Percentiles rank a stretch among this genome's conserved stretches.
Evolutionary conservation across 257 asterid species (phyloP).

Genomic region (Capsicum rhomboideum): DNA sequence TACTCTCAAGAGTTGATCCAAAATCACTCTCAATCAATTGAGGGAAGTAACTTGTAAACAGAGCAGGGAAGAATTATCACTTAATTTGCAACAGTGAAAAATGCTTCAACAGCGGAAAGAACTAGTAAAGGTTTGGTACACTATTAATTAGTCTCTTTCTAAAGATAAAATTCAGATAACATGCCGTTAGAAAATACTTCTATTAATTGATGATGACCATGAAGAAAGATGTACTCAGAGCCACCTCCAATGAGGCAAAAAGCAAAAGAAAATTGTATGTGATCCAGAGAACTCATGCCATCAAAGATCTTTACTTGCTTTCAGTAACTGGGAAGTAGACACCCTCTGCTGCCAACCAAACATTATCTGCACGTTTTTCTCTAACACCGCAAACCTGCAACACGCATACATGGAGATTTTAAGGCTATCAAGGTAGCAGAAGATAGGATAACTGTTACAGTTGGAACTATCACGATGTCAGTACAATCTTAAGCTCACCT

Average conservation of each 20-base stretch:
- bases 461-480: background rate
- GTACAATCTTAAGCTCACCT: slow-evolving; percentile 39
- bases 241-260: background rate
- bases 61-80: background rate
- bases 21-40: background rate
- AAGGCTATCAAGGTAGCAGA: background rate
- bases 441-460: background rate
- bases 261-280: background rate
- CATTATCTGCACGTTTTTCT: slow-evolving; percentile 83
- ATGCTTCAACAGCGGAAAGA: background rate
- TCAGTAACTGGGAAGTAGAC: slow-evolving; percentile 70
- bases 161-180: background rate
- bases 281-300: background rate
- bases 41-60: background rate
- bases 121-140: background rate
- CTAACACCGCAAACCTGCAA: slow-evolving; percentile 85
- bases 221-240: background rate
- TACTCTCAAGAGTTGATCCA: background rate
- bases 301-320: slow-evolving; percentile 36
- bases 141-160: background rate
- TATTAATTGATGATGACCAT: background rate
- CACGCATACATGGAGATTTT: background rate
- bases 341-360: slow-evolving; percentile 98
- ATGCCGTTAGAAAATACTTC: background rate
- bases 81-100: background rate